Evolutionary conservation across 2,329 filamentous ascomycete genomes (phyloP), one percentile per base, ranked within the genome.

Genomic region (Aspergillus clavatus): DNA sequence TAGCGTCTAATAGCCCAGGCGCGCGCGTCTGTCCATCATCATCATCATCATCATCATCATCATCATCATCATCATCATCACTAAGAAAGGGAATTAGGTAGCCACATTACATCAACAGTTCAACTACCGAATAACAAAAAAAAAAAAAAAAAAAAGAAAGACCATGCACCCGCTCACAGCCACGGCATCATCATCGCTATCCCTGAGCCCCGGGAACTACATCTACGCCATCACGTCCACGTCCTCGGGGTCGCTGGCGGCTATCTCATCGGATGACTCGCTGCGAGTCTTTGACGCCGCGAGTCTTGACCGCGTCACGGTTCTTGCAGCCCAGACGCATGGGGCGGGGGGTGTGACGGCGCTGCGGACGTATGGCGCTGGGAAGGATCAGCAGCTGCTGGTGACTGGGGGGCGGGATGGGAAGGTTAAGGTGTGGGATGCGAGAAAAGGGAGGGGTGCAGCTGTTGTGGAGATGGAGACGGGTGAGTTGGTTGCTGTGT

Each of bases 191-290:
- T 69, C 68, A 7, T 64, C 65, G n/a, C 56, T 72, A 33, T 64
- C 62, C 16, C 59, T 72, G 1, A 63, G 69, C 1, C 42, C 61
- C 28, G 63, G 64, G 23, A 70, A 62, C 48, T 73, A 72, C 58
- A 72, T 73, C 51, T 72, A 72, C 53, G 61, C 62, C 7, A 59
- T 72, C 40, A 55, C 61, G 5, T 50, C 60, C 2, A 57, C 59
- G 6, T 58, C 58, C 11, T 50, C 55, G 19, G 55, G 55, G 19
- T 55, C 57, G 7, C 62, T 73, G 36, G 69, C 69, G 11, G 68
- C 66, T 33, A 72, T 72, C 44, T 70, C 69, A 6, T 73, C 70
- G 14, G 70, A 73, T 58, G 68, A 72, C 55, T 72, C 70, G 14
- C 55, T 73, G 40, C 66, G 70, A 11, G 50, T 69, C 6, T 66